These are phyloP conservation scores for Pseudozyma sp. DNA, from an alignment of 1,284 basidiomycete genomes.

Conservation along the genomic window DNA sequence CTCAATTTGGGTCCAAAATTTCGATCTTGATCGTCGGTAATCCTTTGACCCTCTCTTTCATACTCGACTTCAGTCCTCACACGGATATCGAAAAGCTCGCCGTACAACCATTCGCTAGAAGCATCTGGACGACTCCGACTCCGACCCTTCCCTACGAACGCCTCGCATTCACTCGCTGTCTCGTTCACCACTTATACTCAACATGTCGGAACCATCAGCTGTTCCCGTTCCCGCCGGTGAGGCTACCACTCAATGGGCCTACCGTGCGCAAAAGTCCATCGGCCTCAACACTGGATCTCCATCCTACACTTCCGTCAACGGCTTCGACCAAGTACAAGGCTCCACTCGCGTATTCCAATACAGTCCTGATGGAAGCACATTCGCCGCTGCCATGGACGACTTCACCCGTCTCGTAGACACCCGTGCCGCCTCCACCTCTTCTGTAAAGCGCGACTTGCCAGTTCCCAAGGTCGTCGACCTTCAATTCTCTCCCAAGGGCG, in stretches of 20 bases:
- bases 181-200: background rate
- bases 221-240: slow-evolving; percentile 36
- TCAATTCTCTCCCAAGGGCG: slow-evolving; percentile 90
- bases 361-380: slow-evolving; percentile 86
- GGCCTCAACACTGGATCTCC: slow-evolving; percentile 86
- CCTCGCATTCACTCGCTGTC: slow-evolving; percentile 31
- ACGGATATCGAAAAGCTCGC: background rate
- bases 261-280: slow-evolving; percentile 91
- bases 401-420: slow-evolving; percentile 81
- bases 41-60: too few species aligned
- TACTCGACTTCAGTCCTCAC: background rate
- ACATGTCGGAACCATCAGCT: slow-evolving; percentile 41
- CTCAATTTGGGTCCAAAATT: too few species aligned
- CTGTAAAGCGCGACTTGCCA: slow-evolving; percentile 55
- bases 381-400: slow-evolving; percentile 83
- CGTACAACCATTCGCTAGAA: background rate
- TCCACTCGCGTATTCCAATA: slow-evolving; percentile 83
- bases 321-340: slow-evolving; percentile 76
- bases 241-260: slow-evolving; percentile 58
- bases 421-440: slow-evolving; percentile 57
- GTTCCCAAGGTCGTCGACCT: slow-evolving; percentile 83
- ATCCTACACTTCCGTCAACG: slow-evolving; percentile 77
- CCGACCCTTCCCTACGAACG: background rate
- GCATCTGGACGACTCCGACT: background rate
- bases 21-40: too few species aligned